Evolutionary conservation across 176 grass and related monocot species (phyloP).

Genomic region (Cocos nucifera): DNA sequence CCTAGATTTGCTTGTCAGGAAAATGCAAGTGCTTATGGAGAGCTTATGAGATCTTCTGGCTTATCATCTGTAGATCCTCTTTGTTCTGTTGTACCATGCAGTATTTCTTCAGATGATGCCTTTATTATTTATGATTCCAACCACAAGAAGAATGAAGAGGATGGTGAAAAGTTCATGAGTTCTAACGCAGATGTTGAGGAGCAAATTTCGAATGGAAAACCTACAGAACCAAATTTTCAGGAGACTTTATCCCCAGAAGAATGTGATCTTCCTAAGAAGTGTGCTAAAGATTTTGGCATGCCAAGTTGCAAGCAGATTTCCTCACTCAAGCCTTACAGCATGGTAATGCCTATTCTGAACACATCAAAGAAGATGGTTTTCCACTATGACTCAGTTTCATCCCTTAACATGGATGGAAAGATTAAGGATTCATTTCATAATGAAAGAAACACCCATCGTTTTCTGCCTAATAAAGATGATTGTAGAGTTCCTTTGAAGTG

Average conservation of each 20-base stretch:
- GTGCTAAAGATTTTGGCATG: background rate
- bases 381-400: background rate
- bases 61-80: slow-evolving; percentile 53
- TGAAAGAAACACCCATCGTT: background rate
- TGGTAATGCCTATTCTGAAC: slow-evolving; percentile 22
- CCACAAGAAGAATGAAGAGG: slow-evolving; percentile 11
- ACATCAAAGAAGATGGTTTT: slow-evolving; percentile 16
- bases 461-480: background rate
- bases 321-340: slow-evolving; percentile 49
- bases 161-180: slow-evolving; percentile 16
- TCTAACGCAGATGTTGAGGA: slow-evolving; percentile 9
- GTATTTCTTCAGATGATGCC: slow-evolving; percentile 44
- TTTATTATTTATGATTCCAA: slow-evolving; percentile 25
- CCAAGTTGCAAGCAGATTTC: slow-evolving; percentile 18
- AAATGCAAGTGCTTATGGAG: slow-evolving; percentile 25
- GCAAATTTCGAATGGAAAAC: slow-evolving; percentile 23
- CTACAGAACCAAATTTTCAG: background rate
- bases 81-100: slow-evolving; percentile 84
- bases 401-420: background rate
- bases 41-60: slow-evolving; percentile 35
- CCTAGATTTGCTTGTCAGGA: slow-evolving; percentile 17
- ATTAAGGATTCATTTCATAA: background rate
- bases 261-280: slow-evolving; percentile 14
- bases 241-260: slow-evolving; percentile 13
- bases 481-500: background rate